Evolutionary conservation across 495 filamentous ascomycete genomes (phyloP), one percentile per base, ranked within the genome.

Genomic region (Aspergillus incahuasiensis): DNA sequence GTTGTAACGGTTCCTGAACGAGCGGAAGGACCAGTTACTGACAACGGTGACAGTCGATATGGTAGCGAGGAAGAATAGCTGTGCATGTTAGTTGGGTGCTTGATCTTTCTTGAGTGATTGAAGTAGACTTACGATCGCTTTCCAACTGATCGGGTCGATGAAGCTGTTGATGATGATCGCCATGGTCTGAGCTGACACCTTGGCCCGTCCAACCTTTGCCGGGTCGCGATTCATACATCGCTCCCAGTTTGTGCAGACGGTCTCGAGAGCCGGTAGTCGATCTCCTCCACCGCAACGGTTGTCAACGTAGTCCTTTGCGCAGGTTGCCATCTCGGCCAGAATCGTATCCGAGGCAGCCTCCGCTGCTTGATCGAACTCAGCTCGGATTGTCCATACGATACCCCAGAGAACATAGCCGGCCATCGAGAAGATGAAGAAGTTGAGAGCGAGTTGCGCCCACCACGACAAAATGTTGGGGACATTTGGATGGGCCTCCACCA

Each of bases 381-480:
- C 71, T 2, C 82, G 83, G 42, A 98, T 83, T 6, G 89, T 84
- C 19, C 76, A 66, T 60, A 87, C 80, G 68, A 91, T 82, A 15
- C 77, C 76, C 62, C 84, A 89, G 30, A 91, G 72, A n/a, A 86
- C 74, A 66, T 86, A 92, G 18, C 92, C 75, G 9, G 84, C 75
- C 9, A 83, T 69, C 39, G 79, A 72, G 9, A 90, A 80, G 5
- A 96, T 73, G 56, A 87, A 78, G 56, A 89, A 56, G 64, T 96
- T 97, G 63, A 96, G 84, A 8, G 81, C 68, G 39, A 97, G 77
- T 58, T 92, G 89, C 12, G 90, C 73, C 81, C 92, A 98, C 68
- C 82, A 87, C 24, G 90, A 91, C 19, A 97, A 74, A 48, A 95
- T 88, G 51, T 85, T 81, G 5, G 94, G 94, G n/a, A 96, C 82